Conservation (phyloP, 2,329 filamentous ascomycete species). For the Chrysoporthe puriensis region DNA sequence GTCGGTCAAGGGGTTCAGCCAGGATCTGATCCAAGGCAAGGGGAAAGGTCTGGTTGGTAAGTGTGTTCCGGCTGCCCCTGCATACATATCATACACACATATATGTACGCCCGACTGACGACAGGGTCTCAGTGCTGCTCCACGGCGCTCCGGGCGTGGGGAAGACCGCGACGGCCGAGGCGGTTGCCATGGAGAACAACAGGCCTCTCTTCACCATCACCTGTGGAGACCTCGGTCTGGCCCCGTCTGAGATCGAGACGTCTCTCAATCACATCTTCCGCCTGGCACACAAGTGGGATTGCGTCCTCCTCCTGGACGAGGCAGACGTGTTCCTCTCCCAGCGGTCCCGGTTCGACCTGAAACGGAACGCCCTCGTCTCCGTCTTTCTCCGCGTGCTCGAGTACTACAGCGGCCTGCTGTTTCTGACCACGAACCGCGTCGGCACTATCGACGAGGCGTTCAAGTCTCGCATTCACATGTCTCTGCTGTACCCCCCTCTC, state of each 20-base stretch:
- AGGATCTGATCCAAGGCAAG: constrained; percentile 34
- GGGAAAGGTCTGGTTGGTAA: constrained; percentile 38
- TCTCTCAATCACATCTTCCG: constrained; percentile 36
- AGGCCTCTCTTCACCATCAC: constrained; percentile 39
- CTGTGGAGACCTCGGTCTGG: constrained; percentile 37
- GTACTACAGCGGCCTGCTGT: constrained; percentile 42
- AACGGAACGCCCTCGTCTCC: constrained; percentile 40
- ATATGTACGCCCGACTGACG: neutral
- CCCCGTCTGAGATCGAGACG: constrained; percentile 34
- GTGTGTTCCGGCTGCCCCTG: neutral
- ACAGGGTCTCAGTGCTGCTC: constrained; percentile 34
- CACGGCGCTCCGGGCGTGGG: constrained; percentile 41
- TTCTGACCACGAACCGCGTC: constrained; percentile 43
- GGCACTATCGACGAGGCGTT: constrained; percentile 36
- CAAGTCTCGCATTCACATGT: constrained; percentile 37
- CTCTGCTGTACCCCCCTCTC: constrained; percentile 37
- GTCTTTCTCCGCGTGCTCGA: constrained; percentile 29
- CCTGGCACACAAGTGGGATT: constrained; percentile 42
- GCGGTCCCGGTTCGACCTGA: constrained; percentile 31
- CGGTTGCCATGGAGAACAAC: constrained; percentile 37
- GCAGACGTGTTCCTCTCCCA: constrained; percentile 39
- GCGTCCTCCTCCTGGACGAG: constrained; percentile 40
- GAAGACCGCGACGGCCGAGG: constrained; percentile 46
- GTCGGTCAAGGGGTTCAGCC: constrained; percentile 2
- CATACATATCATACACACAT: no score